A percentile compares a stretch with the other conserved stretches of the same genome.
Evolutionary conservation across 2,329 filamentous ascomycete genomes (phyloP).

Genomic region (Orbilia blumenaviensis): DNA sequence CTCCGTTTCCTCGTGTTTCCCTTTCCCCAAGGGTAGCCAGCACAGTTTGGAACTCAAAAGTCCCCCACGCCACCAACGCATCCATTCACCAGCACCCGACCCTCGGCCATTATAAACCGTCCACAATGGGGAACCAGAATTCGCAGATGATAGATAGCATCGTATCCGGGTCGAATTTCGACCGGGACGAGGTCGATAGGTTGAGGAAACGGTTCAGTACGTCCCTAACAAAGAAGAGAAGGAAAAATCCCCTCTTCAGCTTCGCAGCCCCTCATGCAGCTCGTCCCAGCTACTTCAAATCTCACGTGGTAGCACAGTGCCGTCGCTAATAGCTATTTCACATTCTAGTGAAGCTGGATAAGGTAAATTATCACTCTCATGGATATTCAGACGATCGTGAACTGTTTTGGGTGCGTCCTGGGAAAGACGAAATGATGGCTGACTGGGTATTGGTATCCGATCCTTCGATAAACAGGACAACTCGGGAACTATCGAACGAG

Average conservation of each 20-base stretch:
- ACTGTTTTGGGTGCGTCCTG: not conserved
- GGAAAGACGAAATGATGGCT: not conserved
- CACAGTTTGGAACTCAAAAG: too few species aligned
- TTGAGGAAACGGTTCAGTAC: conserved; percentile 87
- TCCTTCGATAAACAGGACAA: conserved; percentile 75
- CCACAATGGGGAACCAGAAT: conserved; percentile 74
- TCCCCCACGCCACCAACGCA: not conserved
- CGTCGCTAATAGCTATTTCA: conserved; percentile 12
- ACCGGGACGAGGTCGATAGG: conserved; percentile 95
- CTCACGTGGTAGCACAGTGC: not conserved
- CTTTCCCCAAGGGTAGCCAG: too few species aligned
- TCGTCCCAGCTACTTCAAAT: not conserved
- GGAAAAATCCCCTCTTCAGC: conserved; percentile 9
- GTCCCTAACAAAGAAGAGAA: too few species aligned
- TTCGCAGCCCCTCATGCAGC: conserved; percentile 11
- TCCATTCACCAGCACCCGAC: not conserved
- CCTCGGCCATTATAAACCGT: conserved; percentile 39
- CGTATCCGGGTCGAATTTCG: conserved; percentile 96
- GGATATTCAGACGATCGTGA: not conserved
- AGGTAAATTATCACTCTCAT: conserved; percentile 71
- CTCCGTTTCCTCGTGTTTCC: too few species aligned
- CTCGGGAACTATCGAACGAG: conserved; percentile 96
- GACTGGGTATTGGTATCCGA: not conserved
- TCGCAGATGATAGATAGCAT: conserved; percentile 90
- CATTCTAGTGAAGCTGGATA: conserved; percentile 83